These are phyloP conservation scores for Irpex sp. DNA, from an alignment of 1,284 basidiomycete genomes.

Conservation along the genomic window DNA sequence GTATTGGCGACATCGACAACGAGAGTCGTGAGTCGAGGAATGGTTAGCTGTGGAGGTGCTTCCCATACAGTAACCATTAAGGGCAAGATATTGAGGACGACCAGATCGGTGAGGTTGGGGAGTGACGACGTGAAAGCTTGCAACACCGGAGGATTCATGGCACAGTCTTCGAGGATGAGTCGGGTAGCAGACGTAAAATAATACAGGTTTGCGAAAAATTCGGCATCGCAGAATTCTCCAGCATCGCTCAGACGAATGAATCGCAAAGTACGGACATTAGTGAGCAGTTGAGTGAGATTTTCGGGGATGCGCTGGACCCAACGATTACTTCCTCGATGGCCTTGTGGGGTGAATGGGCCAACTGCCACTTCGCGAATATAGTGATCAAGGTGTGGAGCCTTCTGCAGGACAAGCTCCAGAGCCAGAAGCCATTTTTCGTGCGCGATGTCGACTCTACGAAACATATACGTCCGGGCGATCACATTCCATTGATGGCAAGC, in stretches of 20 bases:
- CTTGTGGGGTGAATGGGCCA: slow-evolving; percentile 1
- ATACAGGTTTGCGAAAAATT: slow-evolving; percentile 3
- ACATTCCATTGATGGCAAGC: slow-evolving; percentile 3
- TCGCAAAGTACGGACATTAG: neutral
- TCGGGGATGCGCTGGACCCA: slow-evolving; percentile 1
- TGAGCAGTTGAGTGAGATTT: neutral
- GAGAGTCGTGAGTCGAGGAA: slow-evolving; percentile 2
- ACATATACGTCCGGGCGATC: neutral
- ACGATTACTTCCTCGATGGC: neutral
- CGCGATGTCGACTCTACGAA: slow-evolving; percentile 1
- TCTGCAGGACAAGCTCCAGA: neutral
- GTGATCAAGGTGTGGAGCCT: neutral
- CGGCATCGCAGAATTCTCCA: slow-evolving; percentile 7
- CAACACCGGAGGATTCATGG: slow-evolving; percentile 2
- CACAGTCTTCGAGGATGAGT: slow-evolving; percentile 8
- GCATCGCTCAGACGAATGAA: slow-evolving; percentile 8
- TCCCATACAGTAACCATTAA: slow-evolving; percentile 7
- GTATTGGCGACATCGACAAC: slow-evolving; percentile 1
- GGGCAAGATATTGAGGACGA: slow-evolving; percentile 1
- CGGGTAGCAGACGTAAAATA: neutral
- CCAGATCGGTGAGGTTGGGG: slow-evolving; percentile 1
- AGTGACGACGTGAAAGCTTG: slow-evolving; percentile 8
- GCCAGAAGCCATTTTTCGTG: neutral
- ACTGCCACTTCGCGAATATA: slow-evolving; percentile 3
- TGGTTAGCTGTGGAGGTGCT: slow-evolving; percentile 1